A percentile compares a stretch with the other conserved stretches of the same genome.
Evolutionary conservation across 2,329 filamentous ascomycete species (phyloP).

Genomic region (Colletotrichum viniferum): DNA sequence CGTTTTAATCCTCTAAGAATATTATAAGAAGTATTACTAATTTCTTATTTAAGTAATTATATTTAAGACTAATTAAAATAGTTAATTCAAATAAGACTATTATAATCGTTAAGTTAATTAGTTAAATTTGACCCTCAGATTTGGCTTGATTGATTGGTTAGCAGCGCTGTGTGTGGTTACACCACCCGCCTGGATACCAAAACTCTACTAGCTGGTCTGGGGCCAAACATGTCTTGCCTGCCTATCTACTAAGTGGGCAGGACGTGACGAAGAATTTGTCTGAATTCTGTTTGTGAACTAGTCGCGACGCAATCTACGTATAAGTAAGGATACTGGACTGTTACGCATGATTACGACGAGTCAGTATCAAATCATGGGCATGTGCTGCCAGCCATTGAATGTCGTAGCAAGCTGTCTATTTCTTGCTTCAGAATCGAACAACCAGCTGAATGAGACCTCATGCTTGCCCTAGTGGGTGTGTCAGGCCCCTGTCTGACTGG

Average conservation of each 20-base stretch:
- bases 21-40: no score
- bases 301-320: background rate
- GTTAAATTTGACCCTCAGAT: no score
- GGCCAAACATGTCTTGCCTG: background rate
- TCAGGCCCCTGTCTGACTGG: background rate
- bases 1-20: no score
- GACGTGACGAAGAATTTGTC: fast-evolving
- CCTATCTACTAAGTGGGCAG: background rate
- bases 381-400: background rate
- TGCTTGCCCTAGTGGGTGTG: background rate
- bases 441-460: background rate
- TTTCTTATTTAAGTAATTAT: no score
- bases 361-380: background rate
- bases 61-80: no score
- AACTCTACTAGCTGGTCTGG: background rate
- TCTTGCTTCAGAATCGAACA: fast-evolving
- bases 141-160: no score
- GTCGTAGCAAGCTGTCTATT: background rate
- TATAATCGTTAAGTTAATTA: no score
- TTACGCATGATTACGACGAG: background rate
- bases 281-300: fast-evolving
- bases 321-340: background rate
- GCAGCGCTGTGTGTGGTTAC: no score
- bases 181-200: background rate
- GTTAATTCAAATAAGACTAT: no score